Conservation (phyloP, 495 filamentous ascomycete species). For the Aspergillus heteromorphus region DNA sequence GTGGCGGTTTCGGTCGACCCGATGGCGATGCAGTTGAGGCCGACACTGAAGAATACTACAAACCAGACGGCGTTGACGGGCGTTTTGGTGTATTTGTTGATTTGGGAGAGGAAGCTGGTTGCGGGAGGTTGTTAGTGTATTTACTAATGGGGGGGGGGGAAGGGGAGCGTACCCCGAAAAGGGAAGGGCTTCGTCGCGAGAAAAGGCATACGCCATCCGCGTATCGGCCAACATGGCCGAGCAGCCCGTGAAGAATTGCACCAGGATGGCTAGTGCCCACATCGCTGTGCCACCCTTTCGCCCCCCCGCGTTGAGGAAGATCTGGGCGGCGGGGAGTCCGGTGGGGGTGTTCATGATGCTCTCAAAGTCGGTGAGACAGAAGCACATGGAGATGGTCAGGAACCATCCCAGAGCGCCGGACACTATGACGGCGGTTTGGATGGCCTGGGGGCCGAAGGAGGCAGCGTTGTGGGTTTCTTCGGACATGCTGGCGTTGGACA, state of each 20-base stretch:
- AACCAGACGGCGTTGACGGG: slow-evolving; percentile 70
- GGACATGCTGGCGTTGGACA: slow-evolving; percentile 50
- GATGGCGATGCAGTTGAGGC: slow-evolving; percentile 62
- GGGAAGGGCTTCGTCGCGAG: slow-evolving; percentile 62
- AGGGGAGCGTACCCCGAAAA: slow-evolving; percentile 63
- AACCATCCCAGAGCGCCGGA: slow-evolving; percentile 61
- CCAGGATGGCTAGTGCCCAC: slow-evolving; percentile 65
- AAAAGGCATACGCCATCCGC: slow-evolving; percentile 69
- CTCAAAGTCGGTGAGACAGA: slow-evolving; percentile 63
- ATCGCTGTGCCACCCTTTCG: slow-evolving; percentile 55
- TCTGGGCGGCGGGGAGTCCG: slow-evolving; percentile 64
- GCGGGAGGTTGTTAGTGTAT: background rate
- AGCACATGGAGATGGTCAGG: slow-evolving; percentile 62
- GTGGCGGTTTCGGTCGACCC: slow-evolving; percentile 61
- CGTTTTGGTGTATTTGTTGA: slow-evolving; percentile 55
- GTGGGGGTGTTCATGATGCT: slow-evolving; percentile 55
- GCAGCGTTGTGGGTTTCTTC: slow-evolving; percentile 71
- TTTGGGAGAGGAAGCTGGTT: slow-evolving; percentile 49
- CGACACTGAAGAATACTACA: slow-evolving; percentile 57
- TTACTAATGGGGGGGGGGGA: no score
- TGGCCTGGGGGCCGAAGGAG: slow-evolving; percentile 59
- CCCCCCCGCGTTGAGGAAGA: slow-evolving; percentile 65
- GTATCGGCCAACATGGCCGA: slow-evolving; percentile 68
- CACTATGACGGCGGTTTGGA: slow-evolving; percentile 58
- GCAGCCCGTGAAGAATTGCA: slow-evolving; percentile 68